Evolutionary conservation across 108 stramenopile species (phyloP).

Genomic region (Nitzschia putrida): DNA sequence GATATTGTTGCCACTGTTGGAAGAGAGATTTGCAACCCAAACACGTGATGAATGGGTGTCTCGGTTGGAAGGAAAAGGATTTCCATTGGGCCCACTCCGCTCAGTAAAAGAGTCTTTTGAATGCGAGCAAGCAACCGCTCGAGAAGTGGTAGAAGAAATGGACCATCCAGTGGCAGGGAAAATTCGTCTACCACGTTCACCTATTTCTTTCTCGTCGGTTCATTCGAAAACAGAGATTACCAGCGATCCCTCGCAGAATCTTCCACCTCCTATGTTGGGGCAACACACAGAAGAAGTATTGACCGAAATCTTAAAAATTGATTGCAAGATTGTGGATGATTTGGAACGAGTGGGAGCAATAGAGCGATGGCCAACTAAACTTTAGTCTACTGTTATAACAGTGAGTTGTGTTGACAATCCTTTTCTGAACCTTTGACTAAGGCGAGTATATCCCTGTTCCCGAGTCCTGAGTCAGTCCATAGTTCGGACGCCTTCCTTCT

Average conservation of each 20-base stretch:
- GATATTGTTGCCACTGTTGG: conserved; percentile 30
- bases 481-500: too few relatives aligned
- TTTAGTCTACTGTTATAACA: too few relatives aligned
- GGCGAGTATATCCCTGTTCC: too few relatives aligned
- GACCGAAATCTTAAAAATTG: conserved; percentile 31
- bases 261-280: conserved; percentile 49
- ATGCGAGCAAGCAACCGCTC: conserved; percentile 34
- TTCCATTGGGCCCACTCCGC: conserved; percentile 44
- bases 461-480: too few relatives aligned
- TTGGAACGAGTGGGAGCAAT: conserved; percentile 30
- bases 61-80: conserved; percentile 36
- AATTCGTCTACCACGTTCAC: conserved; percentile 31
- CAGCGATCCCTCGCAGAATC: conserved; percentile 8
- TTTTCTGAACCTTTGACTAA: too few relatives aligned
- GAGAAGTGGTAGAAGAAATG: conserved; percentile 39
- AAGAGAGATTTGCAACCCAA: conserved; percentile 28
- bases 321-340: conserved; percentile 14
- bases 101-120: conserved; percentile 45
- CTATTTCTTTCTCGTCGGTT: conserved; percentile 16
- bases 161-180: conserved; percentile 39
- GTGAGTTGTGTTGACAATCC: too few relatives aligned
- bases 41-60: conserved; percentile 42
- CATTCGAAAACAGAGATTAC: background rate
- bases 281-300: conserved; percentile 51
- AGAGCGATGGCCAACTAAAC: conserved; percentile 34